Base-by-base conservation (phyloP, 441 rosid genomes). In the Caryocar brasiliense region DNA sequence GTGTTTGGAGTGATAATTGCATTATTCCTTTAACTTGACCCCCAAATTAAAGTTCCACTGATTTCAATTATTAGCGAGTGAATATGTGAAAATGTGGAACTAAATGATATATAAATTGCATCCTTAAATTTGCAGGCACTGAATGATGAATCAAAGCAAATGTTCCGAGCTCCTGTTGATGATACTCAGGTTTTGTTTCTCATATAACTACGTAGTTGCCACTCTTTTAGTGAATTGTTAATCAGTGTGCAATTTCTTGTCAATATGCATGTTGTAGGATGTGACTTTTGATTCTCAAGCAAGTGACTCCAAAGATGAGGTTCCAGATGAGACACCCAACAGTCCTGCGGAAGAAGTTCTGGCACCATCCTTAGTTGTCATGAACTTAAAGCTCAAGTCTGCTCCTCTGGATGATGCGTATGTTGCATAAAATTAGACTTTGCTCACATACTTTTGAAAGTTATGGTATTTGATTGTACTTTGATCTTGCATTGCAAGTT, bases 311-410 rank as follows among this genome's bases (percentile, higher is more conserved):
- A 68, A 69, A 59, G 82, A 73, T 57, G 79, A 78, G 38, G 40
- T 52, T 29, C 43, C 46, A 46, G 72, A 73, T 59, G 83, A 82
- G 60, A 53, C 39, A n/a, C 75, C 84, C 19, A 60, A 52, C 47
- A 75, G 80, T 51, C 76, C 81, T 20, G 22, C 58, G 50, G 87
- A 87, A 53, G 90, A 76, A 75, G 78, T 66, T 54, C 57, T 77
- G 56, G 80, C 86, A 22, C 98, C 95, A 18, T 77, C 96, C 1
- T 32, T 74, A 19, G 74, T 66, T 55, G 75, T 85, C 39, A 71
- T 65, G 85, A 87, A 78, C 64, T 77, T 85, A 61, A 85, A 81
- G 74, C 66, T 76, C 35, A 86, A 75, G 66, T 72, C 83, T 52
- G 77, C 70, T 47, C 78, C 78, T 58, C 67, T 50, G 30, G 77